Evolutionary conservation across 83 land plant genomes (phyloP).

Genomic region (Thuja plicata): DNA sequence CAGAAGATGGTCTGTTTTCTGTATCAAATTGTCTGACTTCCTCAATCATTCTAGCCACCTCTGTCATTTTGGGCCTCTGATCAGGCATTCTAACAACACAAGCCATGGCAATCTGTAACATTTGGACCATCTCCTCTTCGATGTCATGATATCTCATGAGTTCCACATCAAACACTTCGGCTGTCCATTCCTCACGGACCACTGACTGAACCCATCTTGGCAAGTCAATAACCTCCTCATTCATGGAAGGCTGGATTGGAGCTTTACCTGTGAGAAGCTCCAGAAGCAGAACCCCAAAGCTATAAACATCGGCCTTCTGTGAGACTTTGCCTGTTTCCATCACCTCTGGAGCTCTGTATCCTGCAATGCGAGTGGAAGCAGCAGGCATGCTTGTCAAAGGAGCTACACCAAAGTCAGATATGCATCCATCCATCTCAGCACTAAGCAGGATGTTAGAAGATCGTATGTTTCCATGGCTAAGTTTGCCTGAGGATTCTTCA

Average conservation of each 20-base stretch:
- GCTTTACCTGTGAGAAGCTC: slow-evolving; percentile 75
- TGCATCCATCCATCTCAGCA: slow-evolving; percentile 34
- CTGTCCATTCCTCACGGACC: slow-evolving; percentile 69
- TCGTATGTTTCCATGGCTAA: slow-evolving; percentile 70
- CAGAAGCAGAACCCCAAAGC: slow-evolving; percentile 64
- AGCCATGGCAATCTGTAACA: slow-evolving; percentile 53
- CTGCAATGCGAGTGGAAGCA: slow-evolving; percentile 31
- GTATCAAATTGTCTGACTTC: slow-evolving; percentile 27
- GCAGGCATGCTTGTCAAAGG: slow-evolving; percentile 26
- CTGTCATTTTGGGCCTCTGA: slow-evolving; percentile 50
- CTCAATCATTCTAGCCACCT: slow-evolving; percentile 44
- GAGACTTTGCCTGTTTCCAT: slow-evolving; percentile 42
- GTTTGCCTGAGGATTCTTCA: slow-evolving; percentile 32
- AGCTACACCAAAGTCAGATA: slow-evolving; percentile 54
- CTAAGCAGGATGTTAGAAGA: slow-evolving; percentile 63
- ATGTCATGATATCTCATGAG: slow-evolving; percentile 49
- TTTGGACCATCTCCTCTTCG: slow-evolving; percentile 61
- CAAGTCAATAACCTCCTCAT: slow-evolving; percentile 40
- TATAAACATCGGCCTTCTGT: slow-evolving; percentile 62
- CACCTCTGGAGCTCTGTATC: slow-evolving; percentile 70
- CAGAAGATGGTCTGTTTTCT: slow-evolving; percentile 31
- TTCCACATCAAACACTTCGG: slow-evolving; percentile 66
- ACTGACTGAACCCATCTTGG: slow-evolving; percentile 68
- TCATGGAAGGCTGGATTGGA: slow-evolving; percentile 29
- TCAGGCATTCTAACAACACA: slow-evolving; percentile 46